phyloP scores from a whole-genome alignment of 345 rosid genomes.

The Rhizophora mangle region DNA sequence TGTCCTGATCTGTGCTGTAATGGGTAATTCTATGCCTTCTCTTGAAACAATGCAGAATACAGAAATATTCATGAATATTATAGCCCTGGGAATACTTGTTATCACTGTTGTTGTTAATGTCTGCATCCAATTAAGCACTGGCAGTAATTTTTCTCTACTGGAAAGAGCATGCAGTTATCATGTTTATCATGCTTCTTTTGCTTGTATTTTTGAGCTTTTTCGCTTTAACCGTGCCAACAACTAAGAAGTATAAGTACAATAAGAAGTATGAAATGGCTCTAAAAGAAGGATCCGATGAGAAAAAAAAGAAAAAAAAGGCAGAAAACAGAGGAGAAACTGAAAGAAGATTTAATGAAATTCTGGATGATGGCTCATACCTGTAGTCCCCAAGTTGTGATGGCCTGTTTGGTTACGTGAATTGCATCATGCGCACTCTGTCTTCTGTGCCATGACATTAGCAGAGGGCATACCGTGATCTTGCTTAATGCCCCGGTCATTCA shows the following conservation, averaged over 20 bases:
- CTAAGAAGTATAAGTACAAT: conserved; percentile 49
- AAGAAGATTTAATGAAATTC: conserved; percentile 52
- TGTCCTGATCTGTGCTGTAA: conserved; percentile 63
- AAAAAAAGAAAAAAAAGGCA: conserved; percentile 16
- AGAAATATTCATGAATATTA: conserved; percentile 51
- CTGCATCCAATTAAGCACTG: conserved; percentile 75
- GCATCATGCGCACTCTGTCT: conserved; percentile 81
- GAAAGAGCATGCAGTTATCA: conserved; percentile 53
- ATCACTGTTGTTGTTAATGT: conserved; percentile 63
- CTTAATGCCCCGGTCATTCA: conserved; percentile 47
- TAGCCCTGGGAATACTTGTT: conserved; percentile 73
- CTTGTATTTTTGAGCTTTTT: conserved; percentile 57
- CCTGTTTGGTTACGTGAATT: conserved; percentile 71
- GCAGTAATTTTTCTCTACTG: conserved; percentile 54
- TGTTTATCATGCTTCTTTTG: conserved; percentile 59
- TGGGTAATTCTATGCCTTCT: conserved; percentile 90
- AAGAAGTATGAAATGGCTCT: conserved; percentile 52
- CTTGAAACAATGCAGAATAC: conserved; percentile 63
- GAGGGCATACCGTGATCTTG: conserved; percentile 62
- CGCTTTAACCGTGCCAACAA: conserved; percentile 50
- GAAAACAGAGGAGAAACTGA: conserved; percentile 38
- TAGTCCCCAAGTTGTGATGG: conserved; percentile 82
- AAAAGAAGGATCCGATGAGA: conserved; percentile 43
- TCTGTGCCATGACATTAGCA: conserved; percentile 50
- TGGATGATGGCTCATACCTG: conserved; percentile 95